Evolutionary conservation across 106 monocot genomes (phyloP), one percentile per base, ranked within the genome.

Genomic region (Posidonia australis): DNA sequence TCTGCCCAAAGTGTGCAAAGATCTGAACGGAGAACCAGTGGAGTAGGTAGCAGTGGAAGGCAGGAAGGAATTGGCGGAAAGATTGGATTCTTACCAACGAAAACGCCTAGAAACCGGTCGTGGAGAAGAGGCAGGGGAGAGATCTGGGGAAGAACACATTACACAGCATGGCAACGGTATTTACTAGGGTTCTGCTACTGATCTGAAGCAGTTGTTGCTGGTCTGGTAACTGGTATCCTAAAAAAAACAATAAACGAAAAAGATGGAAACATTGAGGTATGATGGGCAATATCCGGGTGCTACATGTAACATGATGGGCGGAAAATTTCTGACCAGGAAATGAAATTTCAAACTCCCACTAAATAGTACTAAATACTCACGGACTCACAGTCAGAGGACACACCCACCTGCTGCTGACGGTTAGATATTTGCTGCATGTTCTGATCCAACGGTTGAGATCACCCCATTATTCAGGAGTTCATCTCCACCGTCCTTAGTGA

Each of bases 171-270:
- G 7, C 36, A 58, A 58, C 14, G 28, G 2, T 28, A 16, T 28
- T 58, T 58, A 28, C 28, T 58, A 31, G 58, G 58, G 58, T 58
- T 58, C n/a, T n/a, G n/a, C n/a, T n/a, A n/a, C n/a, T n/a, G n/a
- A n/a, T n/a, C n/a, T n/a, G n/a, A n/a, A n/a, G n/a, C n/a, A n/a
- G n/a, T n/a, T 58, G 16, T 9, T 58, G 16, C 53, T 54, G 53
- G 19, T 20, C 9, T 11, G 9, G 23, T 26, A 25, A 2, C 36
- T 36, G 36, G n/a, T n/a, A n/a, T n/a, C n/a, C n/a, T n/a, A n/a
- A n/a, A n/a, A n/a, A n/a, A n/a, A n/a, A n/a, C n/a, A n/a, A n/a
- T n/a, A n/a, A n/a, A n/a, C n/a, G n/a, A n/a, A n/a, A n/a, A n/a
- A n/a, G n/a, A n/a, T n/a, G n/a, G n/a, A n/a, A n/a, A n/a, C n/a